Conservation (phyloP, 331 rosid species). For the Stylosanthes scabra region DNA sequence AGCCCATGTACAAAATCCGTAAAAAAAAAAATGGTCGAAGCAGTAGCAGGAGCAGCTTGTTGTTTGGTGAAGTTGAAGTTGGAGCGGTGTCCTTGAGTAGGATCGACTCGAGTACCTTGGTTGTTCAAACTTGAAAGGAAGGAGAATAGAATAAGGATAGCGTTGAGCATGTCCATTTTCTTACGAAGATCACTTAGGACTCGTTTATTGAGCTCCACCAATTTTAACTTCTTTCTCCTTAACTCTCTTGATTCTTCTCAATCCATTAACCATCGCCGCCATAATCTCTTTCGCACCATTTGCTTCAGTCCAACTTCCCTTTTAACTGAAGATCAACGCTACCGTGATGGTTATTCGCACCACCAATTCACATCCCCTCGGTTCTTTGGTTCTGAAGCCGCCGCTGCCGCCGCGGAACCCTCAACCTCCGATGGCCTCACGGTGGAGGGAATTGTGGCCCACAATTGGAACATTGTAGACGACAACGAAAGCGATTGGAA, state of each 20-base stretch:
- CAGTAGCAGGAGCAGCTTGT: neutral
- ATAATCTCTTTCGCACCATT: slow-evolving; percentile 11
- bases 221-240: slow-evolving; percentile 29
- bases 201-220: slow-evolving; percentile 5
- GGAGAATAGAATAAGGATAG: too few relatives aligned
- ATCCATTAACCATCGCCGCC: slow-evolving; percentile 14
- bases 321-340: slow-evolving; percentile 5
- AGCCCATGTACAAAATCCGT: neutral
- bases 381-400: slow-evolving; percentile 52
- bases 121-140: neutral
- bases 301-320: slow-evolving; percentile 30
- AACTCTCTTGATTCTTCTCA: slow-evolving; percentile 34
- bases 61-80: neutral
- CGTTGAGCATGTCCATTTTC: slow-evolving; percentile 34
- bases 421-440: slow-evolving; percentile 89
- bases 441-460: slow-evolving; percentile 62
- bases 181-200: slow-evolving; percentile 45
- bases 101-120: neutral
- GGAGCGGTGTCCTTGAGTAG: neutral
- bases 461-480: slow-evolving; percentile 68
- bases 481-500: slow-evolving; percentile 86
- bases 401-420: slow-evolving; percentile 51
- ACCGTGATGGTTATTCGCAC: slow-evolving; percentile 5
- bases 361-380: slow-evolving; percentile 39
- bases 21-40: neutral